Evolutionary conservation across 164 flowering plant species (phyloP).

Genomic region (Protea cynaroides): DNA sequence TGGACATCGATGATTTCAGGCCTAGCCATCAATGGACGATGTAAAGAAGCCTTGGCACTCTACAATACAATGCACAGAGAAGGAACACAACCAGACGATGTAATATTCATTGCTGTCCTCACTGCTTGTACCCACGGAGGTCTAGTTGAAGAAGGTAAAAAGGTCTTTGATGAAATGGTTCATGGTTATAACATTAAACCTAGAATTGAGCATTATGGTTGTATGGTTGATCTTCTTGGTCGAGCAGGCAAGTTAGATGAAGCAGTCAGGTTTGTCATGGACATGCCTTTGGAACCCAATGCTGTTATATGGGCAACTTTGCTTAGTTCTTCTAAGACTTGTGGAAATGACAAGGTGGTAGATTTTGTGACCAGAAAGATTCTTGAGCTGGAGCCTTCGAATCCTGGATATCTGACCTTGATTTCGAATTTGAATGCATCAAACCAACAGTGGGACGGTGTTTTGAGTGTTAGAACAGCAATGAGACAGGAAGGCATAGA

Average conservation of each 20-base stretch:
- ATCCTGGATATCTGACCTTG: conserved; percentile 37
- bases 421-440: conserved; percentile 44
- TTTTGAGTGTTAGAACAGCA: conserved; percentile 19
- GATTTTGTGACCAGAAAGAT: conserved; percentile 25
- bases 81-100: conserved; percentile 40
- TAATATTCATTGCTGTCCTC: conserved; percentile 40
- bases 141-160: conserved; percentile 40
- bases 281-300: conserved; percentile 52
- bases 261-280: conserved; percentile 33
- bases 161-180: conserved; percentile 35
- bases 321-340: conserved; percentile 34
- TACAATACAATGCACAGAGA: conserved; percentile 37
- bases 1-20: conserved; percentile 58
- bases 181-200: conserved; percentile 27
- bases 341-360: conserved; percentile 28
- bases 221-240: conserved; percentile 54
- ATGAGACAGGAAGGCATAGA: conserved; percentile 38
- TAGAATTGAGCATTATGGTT: conserved; percentile 46
- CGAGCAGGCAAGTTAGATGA: conserved; percentile 47
- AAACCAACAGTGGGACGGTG: conserved; percentile 32
- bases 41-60: conserved; percentile 39
- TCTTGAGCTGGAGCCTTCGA: conserved; percentile 38
- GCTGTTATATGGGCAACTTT: conserved; percentile 50
- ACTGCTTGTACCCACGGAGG: conserved; percentile 60
- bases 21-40: conserved; percentile 41